Evolutionary conservation across 106 monocot genomes (phyloP), one percentile per base, ranked within the genome.

Genomic region (Hemerocallis citrina): DNA sequence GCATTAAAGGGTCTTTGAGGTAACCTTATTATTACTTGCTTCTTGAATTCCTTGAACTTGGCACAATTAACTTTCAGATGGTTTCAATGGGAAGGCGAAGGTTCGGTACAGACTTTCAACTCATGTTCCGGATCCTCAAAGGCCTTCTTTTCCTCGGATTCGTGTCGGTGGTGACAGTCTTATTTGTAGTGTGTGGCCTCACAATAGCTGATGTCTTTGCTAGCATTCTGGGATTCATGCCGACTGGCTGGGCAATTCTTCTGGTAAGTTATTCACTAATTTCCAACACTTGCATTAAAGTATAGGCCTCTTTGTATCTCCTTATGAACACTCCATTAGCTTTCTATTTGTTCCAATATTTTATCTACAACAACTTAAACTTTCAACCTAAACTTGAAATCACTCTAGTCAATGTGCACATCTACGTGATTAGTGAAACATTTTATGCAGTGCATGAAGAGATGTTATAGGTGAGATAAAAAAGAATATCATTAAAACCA

Each of bases 91-190:
- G 94, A 17, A 79, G 94, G 49, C 71, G 78, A 57, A 85, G 67
- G 71, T 94, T 94, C 45, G 83, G 94, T 12, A 86, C 85, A 7
- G 94, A 94, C 55, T 85, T 89, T 41, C 94, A 94, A 72, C 82
- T 94, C 27, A 94, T 89, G 89, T 94, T 94, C 58, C 72, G 94
- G 36, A 94, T 94, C 55, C 85, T 94, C 13, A 94, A 94, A 42
- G 85, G 72, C 13, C 83, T 94, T 41, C 83, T 94, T 25, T 94
- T 94, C 73, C 83, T 94, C 14, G 89, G 94, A 1, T 86, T 89
- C 50, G 64, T 94, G 21, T 86, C 85, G 6, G 89, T 89, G 3
- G 80, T 94, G 77, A 78, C 80, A 0, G 89, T 94, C 40, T 61
- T 94, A 25, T 94, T 94, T 52, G 83, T 94, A 0, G 85, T 94